Evolutionary conservation across 2,329 filamentous ascomycete species (phyloP).

Genomic region (Dactylellina haptotyla): DNA sequence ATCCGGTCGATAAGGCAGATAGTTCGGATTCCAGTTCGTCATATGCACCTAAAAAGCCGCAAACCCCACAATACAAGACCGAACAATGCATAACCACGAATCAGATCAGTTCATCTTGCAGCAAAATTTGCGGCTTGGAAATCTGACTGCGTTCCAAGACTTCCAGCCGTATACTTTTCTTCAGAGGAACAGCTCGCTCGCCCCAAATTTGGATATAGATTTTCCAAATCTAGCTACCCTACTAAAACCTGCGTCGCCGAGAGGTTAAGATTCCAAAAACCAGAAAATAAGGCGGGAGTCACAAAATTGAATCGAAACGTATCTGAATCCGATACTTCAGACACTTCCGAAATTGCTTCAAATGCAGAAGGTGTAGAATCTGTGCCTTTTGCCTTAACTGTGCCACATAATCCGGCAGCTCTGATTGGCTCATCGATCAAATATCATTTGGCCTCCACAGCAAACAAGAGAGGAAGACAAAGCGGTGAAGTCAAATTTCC

Average conservation of each 20-base stretch:
- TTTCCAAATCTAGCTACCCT: background rate
- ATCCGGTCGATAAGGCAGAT: no score
- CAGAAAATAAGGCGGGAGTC: background rate
- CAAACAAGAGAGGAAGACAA: background rate
- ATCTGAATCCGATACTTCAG: no score
- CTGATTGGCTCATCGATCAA: constrained; percentile 4
- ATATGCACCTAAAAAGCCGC: no score
- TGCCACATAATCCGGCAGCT: constrained; percentile 14
- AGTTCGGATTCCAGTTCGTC: no score
- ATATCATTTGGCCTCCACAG: constrained; percentile 1
- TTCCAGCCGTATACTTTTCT: background rate
- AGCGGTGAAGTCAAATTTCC: background rate
- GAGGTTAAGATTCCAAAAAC: background rate
- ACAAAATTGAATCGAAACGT: no score
- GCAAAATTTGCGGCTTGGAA: background rate
- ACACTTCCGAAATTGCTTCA: no score
- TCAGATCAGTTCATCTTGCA: no score
- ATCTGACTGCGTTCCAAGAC: background rate
- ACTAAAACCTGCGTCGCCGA: background rate
- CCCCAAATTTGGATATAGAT: background rate
- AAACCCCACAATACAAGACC: no score
- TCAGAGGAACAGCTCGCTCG: background rate
- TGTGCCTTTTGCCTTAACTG: constrained; percentile 14
- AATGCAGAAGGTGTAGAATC: no score
- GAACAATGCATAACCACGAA: no score